Evolutionary conservation across 495 filamentous ascomycete species (phyloP).

Genomic region (Penicillium bialowiezense): DNA sequence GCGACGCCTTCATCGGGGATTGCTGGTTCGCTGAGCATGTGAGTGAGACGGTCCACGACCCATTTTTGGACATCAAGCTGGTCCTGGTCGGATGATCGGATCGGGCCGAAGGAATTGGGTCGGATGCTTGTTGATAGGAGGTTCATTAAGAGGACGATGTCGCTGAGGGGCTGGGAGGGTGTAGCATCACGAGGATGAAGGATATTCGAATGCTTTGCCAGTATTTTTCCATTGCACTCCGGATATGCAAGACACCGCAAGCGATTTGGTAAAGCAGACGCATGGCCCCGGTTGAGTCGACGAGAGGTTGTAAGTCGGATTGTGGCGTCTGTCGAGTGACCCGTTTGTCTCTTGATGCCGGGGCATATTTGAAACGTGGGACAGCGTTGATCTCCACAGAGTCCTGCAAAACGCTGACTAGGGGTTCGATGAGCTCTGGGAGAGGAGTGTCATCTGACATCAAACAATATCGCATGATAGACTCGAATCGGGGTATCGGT

Average conservation of each 20-base stretch:
- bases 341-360: slow-evolving; percentile 38
- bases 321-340: slow-evolving; percentile 40
- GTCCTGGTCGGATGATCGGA: slow-evolving; percentile 48
- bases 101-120: slow-evolving; percentile 57
- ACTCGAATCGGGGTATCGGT: slow-evolving; percentile 57
- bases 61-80: slow-evolving; percentile 55
- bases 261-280: slow-evolving; percentile 57
- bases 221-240: slow-evolving; percentile 45
- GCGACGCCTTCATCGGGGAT: slow-evolving; percentile 45
- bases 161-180: slow-evolving; percentile 54
- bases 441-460: slow-evolving; percentile 45
- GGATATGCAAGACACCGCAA: slow-evolving; percentile 42
- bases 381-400: slow-evolving; percentile 58
- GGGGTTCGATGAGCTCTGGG: slow-evolving; percentile 46
- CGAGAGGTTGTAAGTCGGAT: slow-evolving; percentile 43
- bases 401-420: slow-evolving; percentile 53
- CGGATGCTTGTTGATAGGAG: slow-evolving; percentile 60
- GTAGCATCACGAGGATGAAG: slow-evolving; percentile 64
- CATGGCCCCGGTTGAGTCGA: slow-evolving; percentile 57
- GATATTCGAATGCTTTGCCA: slow-evolving; percentile 61
- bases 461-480: slow-evolving; percentile 54
- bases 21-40: slow-evolving; percentile 56
- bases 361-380: slow-evolving; percentile 48
- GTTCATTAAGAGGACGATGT: slow-evolving; percentile 56
- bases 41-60: slow-evolving; percentile 58